Evolutionary conservation across 345 rosid species (phyloP).

Genomic region (Punica granatum): DNA sequence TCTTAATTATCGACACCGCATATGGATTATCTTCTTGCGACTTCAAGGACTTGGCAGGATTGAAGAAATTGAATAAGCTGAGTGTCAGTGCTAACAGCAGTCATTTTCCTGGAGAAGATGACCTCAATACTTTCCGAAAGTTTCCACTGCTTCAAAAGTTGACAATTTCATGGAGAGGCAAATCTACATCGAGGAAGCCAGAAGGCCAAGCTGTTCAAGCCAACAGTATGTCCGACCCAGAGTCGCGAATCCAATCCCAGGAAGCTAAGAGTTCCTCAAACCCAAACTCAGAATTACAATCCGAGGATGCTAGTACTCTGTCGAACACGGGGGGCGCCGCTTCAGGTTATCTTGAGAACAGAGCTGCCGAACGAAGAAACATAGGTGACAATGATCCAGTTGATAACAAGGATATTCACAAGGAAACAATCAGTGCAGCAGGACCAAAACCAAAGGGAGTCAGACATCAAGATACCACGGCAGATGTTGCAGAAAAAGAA

Average conservation of each 20-base stretch:
- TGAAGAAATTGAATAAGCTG: constrained; percentile 7
- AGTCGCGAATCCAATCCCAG: neutral
- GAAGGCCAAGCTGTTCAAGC: neutral
- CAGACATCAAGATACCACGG: neutral
- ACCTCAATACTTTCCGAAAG: constrained; percentile 6
- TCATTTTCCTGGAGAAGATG: constrained; percentile 33
- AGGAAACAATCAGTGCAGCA: neutral
- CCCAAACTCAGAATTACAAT: neutral
- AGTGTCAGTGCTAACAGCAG: constrained; percentile 2
- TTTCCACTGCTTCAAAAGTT: constrained; percentile 6
- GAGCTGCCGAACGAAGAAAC: too few species aligned
- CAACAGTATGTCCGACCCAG: neutral
- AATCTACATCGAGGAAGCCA: neutral
- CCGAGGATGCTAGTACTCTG: neutral
- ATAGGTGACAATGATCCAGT: too few species aligned
- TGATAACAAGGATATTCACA: too few species aligned
- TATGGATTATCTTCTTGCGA: neutral
- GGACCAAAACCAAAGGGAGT: neutral
- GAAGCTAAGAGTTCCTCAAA: neutral
- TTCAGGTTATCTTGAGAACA: neutral
- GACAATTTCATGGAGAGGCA: constrained; percentile 15
- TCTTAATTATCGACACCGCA: constrained; percentile 14
- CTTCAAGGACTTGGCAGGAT: constrained; percentile 8
- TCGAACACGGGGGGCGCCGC: neutral
- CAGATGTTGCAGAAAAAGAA: neutral